A percentile compares a stretch with the other conserved stretches of the same genome.
phyloP scores from a whole-genome alignment of 345 rosid species.

The Dimocarpus longan region DNA sequence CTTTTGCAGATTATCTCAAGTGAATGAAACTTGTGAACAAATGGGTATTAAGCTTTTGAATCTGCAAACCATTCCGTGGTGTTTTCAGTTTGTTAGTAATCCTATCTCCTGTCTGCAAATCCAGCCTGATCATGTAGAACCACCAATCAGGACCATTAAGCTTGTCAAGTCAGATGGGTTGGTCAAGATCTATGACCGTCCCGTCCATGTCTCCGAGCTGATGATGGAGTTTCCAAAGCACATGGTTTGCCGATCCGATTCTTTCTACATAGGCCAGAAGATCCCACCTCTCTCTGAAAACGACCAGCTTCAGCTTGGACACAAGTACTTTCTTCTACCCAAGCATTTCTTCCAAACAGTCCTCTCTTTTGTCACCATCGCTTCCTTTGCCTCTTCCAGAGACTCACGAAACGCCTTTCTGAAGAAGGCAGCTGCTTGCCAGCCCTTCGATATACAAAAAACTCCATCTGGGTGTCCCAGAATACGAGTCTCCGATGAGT shows the following conservation, averaged over 20 bases:
- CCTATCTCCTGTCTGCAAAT: constrained; percentile 38
- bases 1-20: background rate
- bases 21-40: background rate
- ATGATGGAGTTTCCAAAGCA: constrained; percentile 72
- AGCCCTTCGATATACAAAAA: constrained; percentile 67
- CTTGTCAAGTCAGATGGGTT: constrained; percentile 69
- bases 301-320: constrained; percentile 74
- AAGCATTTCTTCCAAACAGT: constrained; percentile 62
- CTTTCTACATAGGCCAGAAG: constrained; percentile 80
- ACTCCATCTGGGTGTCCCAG: constrained; percentile 52
- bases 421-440: constrained; percentile 35
- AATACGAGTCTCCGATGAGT: constrained; percentile 83
- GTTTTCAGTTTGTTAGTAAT: constrained; percentile 34
- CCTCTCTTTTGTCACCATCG: constrained; percentile 67
- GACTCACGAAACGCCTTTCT: constrained; percentile 28
- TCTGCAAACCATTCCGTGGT: constrained; percentile 19
- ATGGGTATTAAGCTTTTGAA: constrained; percentile 20
- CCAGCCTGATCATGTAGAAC: constrained; percentile 11
- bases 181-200: constrained; percentile 58
- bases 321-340: constrained; percentile 81
- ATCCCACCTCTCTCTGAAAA: constrained; percentile 63
- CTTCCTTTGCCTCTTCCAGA: constrained; percentile 42
- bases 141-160: constrained; percentile 37
- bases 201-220: constrained; percentile 59
- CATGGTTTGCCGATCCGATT: constrained; percentile 72